Percentiles rank a stretch among this genome's conserved stretches.
These are phyloP conservation scores for Brettanomyces naardenensis DNA, from an alignment of 805 yeast species.

Conservation along the genomic window DNA sequence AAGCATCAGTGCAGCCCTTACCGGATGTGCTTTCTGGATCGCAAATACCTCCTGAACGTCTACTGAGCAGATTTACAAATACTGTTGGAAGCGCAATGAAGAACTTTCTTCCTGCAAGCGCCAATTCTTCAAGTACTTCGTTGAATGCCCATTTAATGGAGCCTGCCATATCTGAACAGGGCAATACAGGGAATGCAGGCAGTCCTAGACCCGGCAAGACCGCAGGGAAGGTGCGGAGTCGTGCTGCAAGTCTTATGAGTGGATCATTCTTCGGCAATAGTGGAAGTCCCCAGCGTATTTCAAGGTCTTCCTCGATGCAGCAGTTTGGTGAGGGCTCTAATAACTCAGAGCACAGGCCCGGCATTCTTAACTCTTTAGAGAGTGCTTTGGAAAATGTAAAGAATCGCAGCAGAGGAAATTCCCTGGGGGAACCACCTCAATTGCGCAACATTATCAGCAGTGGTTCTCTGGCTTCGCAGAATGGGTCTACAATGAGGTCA, in stretches of 20 bases:
- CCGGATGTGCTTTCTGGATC: neutral
- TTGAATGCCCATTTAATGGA: slow-evolving; percentile 13
- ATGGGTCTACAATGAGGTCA: slow-evolving; percentile 1
- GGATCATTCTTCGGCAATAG: slow-evolving; percentile 14
- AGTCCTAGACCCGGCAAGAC: neutral
- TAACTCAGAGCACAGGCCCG: slow-evolving; percentile 14
- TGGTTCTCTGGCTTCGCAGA: slow-evolving; percentile 10
- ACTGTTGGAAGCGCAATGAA: slow-evolving; percentile 30
- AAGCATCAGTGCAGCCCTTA: too few species aligned
- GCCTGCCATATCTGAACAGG: neutral
- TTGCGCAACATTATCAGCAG: slow-evolving; percentile 16
- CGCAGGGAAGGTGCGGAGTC: slow-evolving; percentile 18
- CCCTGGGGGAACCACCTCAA: slow-evolving; percentile 7
- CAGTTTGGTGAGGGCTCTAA: slow-evolving; percentile 2
- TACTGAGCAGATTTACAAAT: slow-evolving; percentile 21
- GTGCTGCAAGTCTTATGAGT: slow-evolving; percentile 26
- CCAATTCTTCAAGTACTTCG: slow-evolving; percentile 26
- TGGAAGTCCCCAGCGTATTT: slow-evolving; percentile 2
- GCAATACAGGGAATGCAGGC: neutral
- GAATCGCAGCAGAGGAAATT: slow-evolving; percentile 24
- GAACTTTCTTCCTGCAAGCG: slow-evolving; percentile 25
- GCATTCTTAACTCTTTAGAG: slow-evolving; percentile 23
- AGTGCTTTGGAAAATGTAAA: slow-evolving; percentile 26
- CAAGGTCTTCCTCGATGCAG: neutral
- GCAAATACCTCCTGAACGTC: slow-evolving; percentile 11